phyloP scores from a whole-genome alignment of 2,329 filamentous ascomycete species.

The Colletotrichum spaethianum region DNA sequence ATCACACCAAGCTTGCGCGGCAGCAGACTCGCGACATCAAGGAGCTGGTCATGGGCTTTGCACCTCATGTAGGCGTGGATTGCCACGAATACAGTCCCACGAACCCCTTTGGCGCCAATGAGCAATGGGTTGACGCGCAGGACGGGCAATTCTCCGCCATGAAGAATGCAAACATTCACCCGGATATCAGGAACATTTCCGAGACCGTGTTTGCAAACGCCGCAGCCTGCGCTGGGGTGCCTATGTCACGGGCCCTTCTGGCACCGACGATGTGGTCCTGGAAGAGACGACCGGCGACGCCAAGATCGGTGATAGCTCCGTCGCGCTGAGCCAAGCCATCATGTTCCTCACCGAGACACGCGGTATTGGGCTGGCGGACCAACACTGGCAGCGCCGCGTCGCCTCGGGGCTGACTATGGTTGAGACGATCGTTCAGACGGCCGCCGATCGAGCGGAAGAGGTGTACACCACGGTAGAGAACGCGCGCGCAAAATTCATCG shows the following conservation, averaged over 20 bases:
- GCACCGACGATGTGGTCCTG: slow-evolving; percentile 38
- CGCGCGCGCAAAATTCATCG: slow-evolving; percentile 47
- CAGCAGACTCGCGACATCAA: slow-evolving; percentile 51
- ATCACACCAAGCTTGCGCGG: slow-evolving; percentile 51
- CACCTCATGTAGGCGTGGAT: slow-evolving; percentile 50
- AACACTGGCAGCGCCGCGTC: slow-evolving; percentile 50
- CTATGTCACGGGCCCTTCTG: slow-evolving; percentile 45
- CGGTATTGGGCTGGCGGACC: slow-evolving; percentile 49
- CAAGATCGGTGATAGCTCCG: slow-evolving; percentile 49
- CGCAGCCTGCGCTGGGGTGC: slow-evolving; percentile 48
- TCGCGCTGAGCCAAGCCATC: slow-evolving; percentile 49
- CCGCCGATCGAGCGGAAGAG: slow-evolving; percentile 47
- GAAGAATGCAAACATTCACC: slow-evolving; percentile 52
- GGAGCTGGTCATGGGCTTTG: slow-evolving; percentile 46
- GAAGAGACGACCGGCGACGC: slow-evolving; percentile 49
- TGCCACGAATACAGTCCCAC: slow-evolving; percentile 50
- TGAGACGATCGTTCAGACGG: slow-evolving; percentile 48
- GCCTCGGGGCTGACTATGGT: slow-evolving; percentile 48
- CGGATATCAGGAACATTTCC: slow-evolving; percentile 47
- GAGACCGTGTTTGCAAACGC: slow-evolving; percentile 48
- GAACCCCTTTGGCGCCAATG: slow-evolving; percentile 39
- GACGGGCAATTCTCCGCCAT: slow-evolving; percentile 52
- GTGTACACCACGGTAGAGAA: slow-evolving; percentile 47
- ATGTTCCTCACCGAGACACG: slow-evolving; percentile 50
- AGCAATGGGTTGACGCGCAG: slow-evolving; percentile 45